Evolutionary conservation across 108 stramenopile genomes (phyloP).

Genomic region (Nitzschia sp.): DNA sequence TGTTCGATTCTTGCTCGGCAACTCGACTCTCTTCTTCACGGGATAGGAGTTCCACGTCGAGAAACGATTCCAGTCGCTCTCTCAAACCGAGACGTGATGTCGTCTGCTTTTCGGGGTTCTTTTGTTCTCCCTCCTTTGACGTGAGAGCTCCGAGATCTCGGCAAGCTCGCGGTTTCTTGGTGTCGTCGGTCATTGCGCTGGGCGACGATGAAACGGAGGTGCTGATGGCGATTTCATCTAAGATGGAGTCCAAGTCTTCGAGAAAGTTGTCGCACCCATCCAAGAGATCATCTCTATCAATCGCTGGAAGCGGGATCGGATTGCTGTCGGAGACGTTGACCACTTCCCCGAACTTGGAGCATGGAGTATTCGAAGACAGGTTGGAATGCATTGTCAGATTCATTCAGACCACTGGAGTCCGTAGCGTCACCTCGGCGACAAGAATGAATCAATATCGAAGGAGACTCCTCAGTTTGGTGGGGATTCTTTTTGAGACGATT

Average conservation of each 20-base stretch:
- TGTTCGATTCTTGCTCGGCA: neutral
- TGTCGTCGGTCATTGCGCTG: neutral
- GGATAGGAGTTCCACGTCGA: neutral
- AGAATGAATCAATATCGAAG: no score
- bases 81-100: neutral
- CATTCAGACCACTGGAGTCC: no score
- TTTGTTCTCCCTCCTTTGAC: neutral
- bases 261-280: neutral
- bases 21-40: neutral
- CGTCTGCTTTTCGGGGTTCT: neutral
- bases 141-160: constrained; percentile 9
- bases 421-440: no score
- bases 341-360: neutral
- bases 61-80: neutral
- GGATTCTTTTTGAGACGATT: no score
- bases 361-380: neutral
- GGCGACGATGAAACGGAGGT: neutral
- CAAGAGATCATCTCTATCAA: neutral
- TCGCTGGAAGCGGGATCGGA: neutral
- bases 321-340: neutral
- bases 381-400: no score
- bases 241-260: constrained; percentile 9
- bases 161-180: neutral
- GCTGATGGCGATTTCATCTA: constrained; percentile 11
- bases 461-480: no score